Evolutionary conservation across 176 grass and related monocot genomes (phyloP), one percentile per base, ranked within the genome.

Genomic region (Bromus sterilis): DNA sequence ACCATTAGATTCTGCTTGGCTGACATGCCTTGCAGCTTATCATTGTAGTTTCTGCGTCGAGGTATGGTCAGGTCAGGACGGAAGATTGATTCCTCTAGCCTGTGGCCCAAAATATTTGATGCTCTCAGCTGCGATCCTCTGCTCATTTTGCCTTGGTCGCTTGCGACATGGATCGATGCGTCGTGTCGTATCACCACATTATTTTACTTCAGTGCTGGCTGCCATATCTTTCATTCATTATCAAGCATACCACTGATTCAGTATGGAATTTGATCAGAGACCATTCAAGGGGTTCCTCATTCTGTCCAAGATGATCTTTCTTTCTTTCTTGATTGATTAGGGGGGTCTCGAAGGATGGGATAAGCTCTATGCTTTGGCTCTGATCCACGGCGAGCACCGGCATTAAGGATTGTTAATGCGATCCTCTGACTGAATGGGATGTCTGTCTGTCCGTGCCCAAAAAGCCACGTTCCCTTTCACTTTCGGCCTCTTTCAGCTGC

Each of bases 371-470:
- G 36, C 55, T 82, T 64, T 82, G 78, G 71, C 48, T 0, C 48
- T 82, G 78, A 89, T 78, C 72, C 32, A 44, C 87, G 71, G 69
- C 55, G 20, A 79, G 53, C 77, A 85, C 55, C 53, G 68, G 68
- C 49, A 41, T 84, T 28, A 85, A 64, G 65, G 72, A 28, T 78
- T 82, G 65, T 82, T 80, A 82, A 78, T 23, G 23, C 7, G 33
- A 31, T 78, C 81, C 56, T 72, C 36, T 86, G 78, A 81, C 36
- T 86, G 78, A 81, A 74, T 66, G 80, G 56, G 29, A 66, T 86
- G 79, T 66, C 46, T 85, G 82, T 55, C 51, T 21, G 76, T 46
- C 64, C 41, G 16, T 20, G 15, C 30, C 5, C 5, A 59, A 6
- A 5, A 43, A 62, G 43, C 78, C 88, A 49, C 36, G 43, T 34